These are phyloP conservation scores for Cordyceps militaris DNA, from an alignment of 2,329 filamentous ascomycete genomes.

Conservation along the genomic window DNA sequence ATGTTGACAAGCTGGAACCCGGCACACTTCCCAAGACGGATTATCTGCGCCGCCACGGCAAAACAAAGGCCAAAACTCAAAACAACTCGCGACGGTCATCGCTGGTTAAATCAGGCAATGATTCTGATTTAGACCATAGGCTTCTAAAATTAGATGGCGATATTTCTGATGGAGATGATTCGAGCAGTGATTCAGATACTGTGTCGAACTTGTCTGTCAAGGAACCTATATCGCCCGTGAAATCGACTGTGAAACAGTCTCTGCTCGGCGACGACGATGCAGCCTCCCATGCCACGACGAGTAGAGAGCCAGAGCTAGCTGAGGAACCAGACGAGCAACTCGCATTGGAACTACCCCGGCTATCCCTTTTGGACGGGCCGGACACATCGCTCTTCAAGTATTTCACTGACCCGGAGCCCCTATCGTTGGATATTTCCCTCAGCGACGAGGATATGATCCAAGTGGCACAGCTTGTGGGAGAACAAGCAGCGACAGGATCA, in stretches of 20 bases:
- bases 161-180: slow-evolving; percentile 29
- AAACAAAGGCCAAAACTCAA: slow-evolving; percentile 30
- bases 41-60: slow-evolving; percentile 42
- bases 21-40: slow-evolving; percentile 38
- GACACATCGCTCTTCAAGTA: slow-evolving; percentile 47
- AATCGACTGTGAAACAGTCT: slow-evolving; percentile 36
- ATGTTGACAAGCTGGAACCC: slow-evolving; percentile 20
- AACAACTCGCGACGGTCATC: slow-evolving; percentile 14
- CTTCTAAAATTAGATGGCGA: slow-evolving; percentile 8
- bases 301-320: slow-evolving; percentile 40
- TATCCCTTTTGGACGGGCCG: slow-evolving; percentile 40
- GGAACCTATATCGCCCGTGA: slow-evolving; percentile 43
- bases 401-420: slow-evolving; percentile 53
- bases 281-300: slow-evolving; percentile 44
- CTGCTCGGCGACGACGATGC: slow-evolving; percentile 43
- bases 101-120: neutral
- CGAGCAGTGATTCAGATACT: slow-evolving; percentile 50
- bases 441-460: slow-evolving; percentile 57
- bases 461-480: slow-evolving; percentile 63
- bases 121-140: slow-evolving; percentile 2
- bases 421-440: slow-evolving; percentile 36
- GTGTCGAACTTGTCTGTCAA: slow-evolving; percentile 45
- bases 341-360: slow-evolving; percentile 41
- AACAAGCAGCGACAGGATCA: slow-evolving; percentile 55
- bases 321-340: slow-evolving; percentile 42